Base-by-base conservation (phyloP, 2,329 filamentous ascomycete species). In the Hymenoscyphus linearis region DNA sequence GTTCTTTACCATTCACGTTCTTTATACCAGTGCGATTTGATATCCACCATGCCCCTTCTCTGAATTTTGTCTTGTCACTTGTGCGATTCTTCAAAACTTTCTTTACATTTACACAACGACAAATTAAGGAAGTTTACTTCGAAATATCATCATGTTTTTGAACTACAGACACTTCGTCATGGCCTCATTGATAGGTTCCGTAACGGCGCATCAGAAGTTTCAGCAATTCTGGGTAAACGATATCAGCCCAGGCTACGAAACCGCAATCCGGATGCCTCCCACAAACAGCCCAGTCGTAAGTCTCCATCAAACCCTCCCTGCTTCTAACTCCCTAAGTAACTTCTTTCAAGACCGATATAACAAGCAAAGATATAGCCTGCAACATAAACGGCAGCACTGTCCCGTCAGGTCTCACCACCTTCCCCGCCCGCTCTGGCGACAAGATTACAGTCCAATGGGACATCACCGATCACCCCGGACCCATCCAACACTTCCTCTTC, bases 211-310 rank as follows among this genome's bases (percentile, higher is more conserved):
- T 64, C 75, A 77, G 64, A 77, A 76, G 66, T 71, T 76, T 47
- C 74, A 77, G 61, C 74, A 77, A 66, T 75, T 77, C 63, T 76
- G 74, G 75, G 73, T 76, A 27, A 76, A 76, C 60, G 74, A 68
- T 59, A 71, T 71, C 34, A 68, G 70, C 47, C 73, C 74, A 5
- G 74, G 73, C 14, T 72, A 73, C 54, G 61, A 75, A 58, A 68
- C 70, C 40, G 74, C 69, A 16, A 71, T 78, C 52, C 77, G 82
- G 57, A 66, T 80, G 7, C 80, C 81, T 1, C 57, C 70, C 1
- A 78, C 74, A 68, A 86, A 85, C 75, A 78, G 72, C 16, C 81
- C 82, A 6, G 75, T 84, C 12, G 54, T 58, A 57, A 34, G 58
- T 60, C 12, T 27, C n/a, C 13, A 25, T 26, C 2, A 2, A 22